Conservation (phyloP, 768 basidiomycete species). For the Lyophyllum atratum region DNA sequence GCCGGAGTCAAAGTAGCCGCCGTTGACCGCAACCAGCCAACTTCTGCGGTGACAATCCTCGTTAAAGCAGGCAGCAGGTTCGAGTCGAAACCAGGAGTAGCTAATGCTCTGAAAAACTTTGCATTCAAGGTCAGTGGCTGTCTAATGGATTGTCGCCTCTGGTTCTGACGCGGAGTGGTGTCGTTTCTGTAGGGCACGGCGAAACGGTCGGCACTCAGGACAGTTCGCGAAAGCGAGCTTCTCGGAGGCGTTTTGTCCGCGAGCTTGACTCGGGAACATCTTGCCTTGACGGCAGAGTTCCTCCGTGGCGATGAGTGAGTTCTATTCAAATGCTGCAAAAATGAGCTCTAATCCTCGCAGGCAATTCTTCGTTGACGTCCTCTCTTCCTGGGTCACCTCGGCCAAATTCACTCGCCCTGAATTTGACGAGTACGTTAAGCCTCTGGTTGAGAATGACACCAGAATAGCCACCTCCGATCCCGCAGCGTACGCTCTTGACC, state of each 20-base stretch:
- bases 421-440: constrained; percentile 72
- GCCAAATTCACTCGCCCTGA: constrained; percentile 82
- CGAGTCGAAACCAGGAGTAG: constrained; percentile 86
- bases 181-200: constrained; percentile 65
- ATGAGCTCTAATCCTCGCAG: constrained; percentile 38
- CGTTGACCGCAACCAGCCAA: constrained; percentile 80
- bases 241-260: constrained; percentile 91
- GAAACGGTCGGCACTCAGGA: constrained; percentile 85
- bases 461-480: constrained; percentile 61
- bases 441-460: constrained; percentile 71
- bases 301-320: constrained; percentile 95
- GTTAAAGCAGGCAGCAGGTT: constrained; percentile 92
- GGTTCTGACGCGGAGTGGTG: not conserved
- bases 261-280: constrained; percentile 83
- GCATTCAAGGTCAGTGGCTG: constrained; percentile 82
- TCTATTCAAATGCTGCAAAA: not conserved
- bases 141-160: not conserved
- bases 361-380: constrained; percentile 85
- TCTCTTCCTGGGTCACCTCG: constrained; percentile 82
- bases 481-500: constrained; percentile 73
- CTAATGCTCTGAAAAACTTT: constrained; percentile 96
- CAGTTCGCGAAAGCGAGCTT: constrained; percentile 89
- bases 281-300: constrained; percentile 94
- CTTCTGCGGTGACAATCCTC: constrained; percentile 83
- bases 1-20: constrained; percentile 87